phyloP scores from a whole-genome alignment of 176 grass and related monocot genomes.

The Musa troglodytarum region DNA sequence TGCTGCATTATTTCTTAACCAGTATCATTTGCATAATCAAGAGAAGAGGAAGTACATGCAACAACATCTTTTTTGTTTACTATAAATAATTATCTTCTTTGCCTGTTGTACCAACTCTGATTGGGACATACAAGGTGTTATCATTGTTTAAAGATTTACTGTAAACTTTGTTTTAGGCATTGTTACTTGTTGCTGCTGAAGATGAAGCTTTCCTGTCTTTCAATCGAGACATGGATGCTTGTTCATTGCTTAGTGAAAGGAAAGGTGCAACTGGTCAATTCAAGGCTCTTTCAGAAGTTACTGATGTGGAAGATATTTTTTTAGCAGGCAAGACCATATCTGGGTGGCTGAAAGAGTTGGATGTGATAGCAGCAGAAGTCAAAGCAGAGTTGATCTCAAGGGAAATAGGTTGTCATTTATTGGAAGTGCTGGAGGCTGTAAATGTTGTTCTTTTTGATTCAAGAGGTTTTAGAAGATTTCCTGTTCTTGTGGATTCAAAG shows the following conservation, averaged over 20 bases:
- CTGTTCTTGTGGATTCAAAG: slow-evolving; percentile 29
- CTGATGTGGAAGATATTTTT: slow-evolving; percentile 27
- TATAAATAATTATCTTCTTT: not conserved
- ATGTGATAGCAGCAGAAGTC: slow-evolving; percentile 38
- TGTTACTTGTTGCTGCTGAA: slow-evolving; percentile 33
- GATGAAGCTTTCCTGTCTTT: slow-evolving; percentile 34
- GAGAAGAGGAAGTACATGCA: not conserved
- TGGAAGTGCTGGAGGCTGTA: slow-evolving; percentile 38
- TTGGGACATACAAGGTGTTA: not conserved
- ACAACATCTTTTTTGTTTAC: not conserved
- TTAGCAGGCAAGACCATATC: slow-evolving; percentile 31
- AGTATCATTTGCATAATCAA: not conserved
- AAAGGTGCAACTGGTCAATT: slow-evolving; percentile 1
- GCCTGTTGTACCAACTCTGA: no score
- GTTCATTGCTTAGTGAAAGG: slow-evolving; percentile 31
- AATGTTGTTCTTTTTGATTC: slow-evolving; percentile 38
- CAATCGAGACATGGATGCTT: slow-evolving; percentile 27
- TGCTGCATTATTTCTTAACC: not conserved
- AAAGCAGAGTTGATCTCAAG: slow-evolving; percentile 33
- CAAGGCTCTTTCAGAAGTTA: slow-evolving; percentile 12
- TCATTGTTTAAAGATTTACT: not conserved
- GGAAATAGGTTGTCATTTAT: slow-evolving; percentile 40
- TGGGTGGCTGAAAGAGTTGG: slow-evolving; percentile 43
- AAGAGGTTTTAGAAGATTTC: slow-evolving; percentile 32
- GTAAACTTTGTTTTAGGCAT: slow-evolving; percentile 26